Evolutionary conservation across 768 basidiomycete genomes (phyloP), one percentile per base, ranked within the genome.

Genomic region (Leccinum olivaceopallidum): DNA sequence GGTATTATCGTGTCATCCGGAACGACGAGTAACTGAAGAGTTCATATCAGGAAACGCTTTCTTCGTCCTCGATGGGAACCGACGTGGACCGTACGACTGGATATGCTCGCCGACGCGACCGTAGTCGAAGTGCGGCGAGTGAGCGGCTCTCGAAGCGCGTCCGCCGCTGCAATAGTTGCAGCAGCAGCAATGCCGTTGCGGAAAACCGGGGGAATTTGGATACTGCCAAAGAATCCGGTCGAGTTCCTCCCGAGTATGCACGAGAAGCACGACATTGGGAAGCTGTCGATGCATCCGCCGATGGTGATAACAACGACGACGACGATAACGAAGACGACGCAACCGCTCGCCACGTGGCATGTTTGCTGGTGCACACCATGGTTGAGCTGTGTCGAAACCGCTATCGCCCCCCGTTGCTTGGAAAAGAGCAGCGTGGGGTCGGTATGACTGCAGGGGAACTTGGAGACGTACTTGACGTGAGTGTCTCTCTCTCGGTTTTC

Each of bases 401-500:
- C n/a, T 71, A 65, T 56, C 63, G 52, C 2, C 53, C 63, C 6
- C 60, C 57, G 10, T 59, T 30, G 18, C n/a, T 61, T 9, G 13
- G 50, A 16, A 9, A 53, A 20, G 62, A 48, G 22, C 61, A 57
- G 24, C 57, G 62, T 8, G 65, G 67, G 1, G 24, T 59, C 34
- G 66, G 65, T n/a, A 63, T 71, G 65, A 72, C 60, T 28, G 73
- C 74, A 53, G 67, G 62, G 53, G 63, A 75, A 60, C 70, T 74
- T 18, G 73, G 74, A 26, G 67, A 74, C 14, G 9, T 75, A 9
- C 62, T 74, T 65, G 73, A 74, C 63, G 73, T 74, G 67, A 67
- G 73, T 74, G 53, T 50, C 22, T 52, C 24, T 32, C 30, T 24
- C 32, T 32, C 28, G 14, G 30, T 32, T 30, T 20, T 51, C 32